phyloP scores from a whole-genome alignment of 306 rosid species.

The Cicer judaicum region DNA sequence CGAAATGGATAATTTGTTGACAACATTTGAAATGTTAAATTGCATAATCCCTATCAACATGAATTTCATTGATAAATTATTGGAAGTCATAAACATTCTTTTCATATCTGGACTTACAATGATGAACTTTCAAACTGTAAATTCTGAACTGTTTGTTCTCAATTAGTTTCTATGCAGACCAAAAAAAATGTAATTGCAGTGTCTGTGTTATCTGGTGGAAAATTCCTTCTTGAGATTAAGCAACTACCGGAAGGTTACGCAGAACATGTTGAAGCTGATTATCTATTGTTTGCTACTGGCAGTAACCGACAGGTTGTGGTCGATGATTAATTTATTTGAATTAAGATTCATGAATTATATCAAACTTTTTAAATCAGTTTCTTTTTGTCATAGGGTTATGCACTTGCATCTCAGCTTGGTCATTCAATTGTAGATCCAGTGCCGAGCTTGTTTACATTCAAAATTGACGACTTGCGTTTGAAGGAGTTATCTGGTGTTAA shows the following conservation, averaged over 20 bases:
- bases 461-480: conserved; percentile 72
- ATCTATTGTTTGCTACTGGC: conserved; percentile 88
- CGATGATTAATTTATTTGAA: conserved; percentile 41
- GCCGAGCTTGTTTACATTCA: conserved; percentile 91
- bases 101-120: conserved; percentile 32
- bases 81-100: too few species aligned
- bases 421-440: conserved; percentile 89
- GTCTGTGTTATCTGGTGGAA: conserved; percentile 55
- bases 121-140: conserved; percentile 32
- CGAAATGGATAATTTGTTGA: too few species aligned
- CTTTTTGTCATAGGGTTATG: conserved; percentile 68
- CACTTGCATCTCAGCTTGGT: conserved; percentile 90
- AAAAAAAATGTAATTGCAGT: conserved; percentile 67
- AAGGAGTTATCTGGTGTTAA: conserved; percentile 84
- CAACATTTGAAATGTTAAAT: not conserved
- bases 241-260: conserved; percentile 46
- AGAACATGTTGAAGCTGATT: conserved; percentile 75
- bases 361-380: conserved; percentile 38
- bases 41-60: not conserved
- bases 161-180: conserved; percentile 82
- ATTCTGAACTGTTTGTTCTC: conserved; percentile 52
- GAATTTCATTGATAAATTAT: not conserved
- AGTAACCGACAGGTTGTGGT: conserved; percentile 81
- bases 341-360: conserved; percentile 31
- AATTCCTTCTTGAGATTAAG: conserved; percentile 70